Evolutionary conservation across 352 stramenopile genomes (phyloP), one percentile per base, ranked within the genome.

Genomic region (Globisporangium barbulae): DNA sequence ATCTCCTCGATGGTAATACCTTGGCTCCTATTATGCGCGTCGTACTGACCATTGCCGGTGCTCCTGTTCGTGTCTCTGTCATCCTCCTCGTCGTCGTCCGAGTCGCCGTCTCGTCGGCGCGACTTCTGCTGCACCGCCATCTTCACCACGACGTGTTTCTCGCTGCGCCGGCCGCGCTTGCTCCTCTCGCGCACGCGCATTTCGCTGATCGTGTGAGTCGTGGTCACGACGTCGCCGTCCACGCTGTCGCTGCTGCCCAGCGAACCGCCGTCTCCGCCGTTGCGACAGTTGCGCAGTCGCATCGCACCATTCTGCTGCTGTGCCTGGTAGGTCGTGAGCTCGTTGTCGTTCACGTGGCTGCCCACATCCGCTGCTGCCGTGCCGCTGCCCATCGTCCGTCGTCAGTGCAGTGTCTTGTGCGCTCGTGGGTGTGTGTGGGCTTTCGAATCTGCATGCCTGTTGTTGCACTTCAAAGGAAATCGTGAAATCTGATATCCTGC

Each of bases 1-100:
- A 70, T 63, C 33, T 68, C 63, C 33, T 68, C 63, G n/a, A 68
- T 54, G 5, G 48, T 47, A 9, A 30, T 60, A n/a, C 25, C 37
- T 12, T 33, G 22, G 1, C 22, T 53, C 28, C 21, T 22, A 60
- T 44, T 50, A 19, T n/a, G 56, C 15, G 13, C 33, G 8, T 50
- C 9, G 45, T 64, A 30, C 13, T 50, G 52, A 9, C 52, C 58
- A 31, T 64, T 53, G 53, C 47, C 5, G 17, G 25, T 57, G 19
- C 30, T 45, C 19, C n/a, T n/a, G 41, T 58, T 31, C 31, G 37
- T 58, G 52, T 33, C 41, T 50, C 59, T 22, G 25, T 57, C 25
- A 17, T 31, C 30, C 4, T 7, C 42, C 28, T 35, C 42, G 33
- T 30, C 61, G 25, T 59, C 49, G n/a, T 64, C 49, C 19, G 31